Evolutionary conservation across 306 rosid species (phyloP).

Genomic region (Cucurbita pepo): DNA sequence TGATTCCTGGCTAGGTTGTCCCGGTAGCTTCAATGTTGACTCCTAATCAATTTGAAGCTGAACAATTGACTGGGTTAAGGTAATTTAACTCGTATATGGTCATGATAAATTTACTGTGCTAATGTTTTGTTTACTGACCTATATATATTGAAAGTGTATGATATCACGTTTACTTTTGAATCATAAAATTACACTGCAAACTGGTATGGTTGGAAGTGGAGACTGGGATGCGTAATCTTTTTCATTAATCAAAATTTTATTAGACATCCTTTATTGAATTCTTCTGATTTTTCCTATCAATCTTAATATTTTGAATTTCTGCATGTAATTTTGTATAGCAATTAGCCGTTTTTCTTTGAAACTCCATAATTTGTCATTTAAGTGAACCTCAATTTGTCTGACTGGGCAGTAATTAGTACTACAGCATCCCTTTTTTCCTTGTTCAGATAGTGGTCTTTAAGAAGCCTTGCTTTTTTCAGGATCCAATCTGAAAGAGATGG

Average conservation of each 20-base stretch:
- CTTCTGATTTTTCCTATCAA: background rate
- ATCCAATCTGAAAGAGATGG: slow-evolving; percentile 70
- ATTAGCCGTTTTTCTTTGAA: background rate
- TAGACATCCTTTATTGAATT: background rate
- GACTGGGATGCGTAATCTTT: background rate
- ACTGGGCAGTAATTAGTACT: background rate
- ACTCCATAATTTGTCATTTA: background rate
- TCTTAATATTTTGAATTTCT: no score
- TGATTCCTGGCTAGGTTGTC: slow-evolving; percentile 48
- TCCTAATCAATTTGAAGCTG: slow-evolving; percentile 97
- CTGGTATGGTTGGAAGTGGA: background rate
- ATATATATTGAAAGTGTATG: background rate
- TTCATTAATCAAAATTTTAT: background rate
- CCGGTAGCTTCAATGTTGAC: slow-evolving; percentile 95
- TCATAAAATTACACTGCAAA: background rate
- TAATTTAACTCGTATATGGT: slow-evolving; percentile 18
- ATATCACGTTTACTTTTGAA: background rate
- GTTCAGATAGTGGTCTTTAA: background rate
- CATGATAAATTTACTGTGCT: background rate
- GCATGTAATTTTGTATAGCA: background rate
- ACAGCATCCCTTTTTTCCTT: background rate
- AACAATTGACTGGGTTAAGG: slow-evolving; percentile 62
- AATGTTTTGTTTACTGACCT: background rate
- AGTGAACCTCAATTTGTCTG: background rate
- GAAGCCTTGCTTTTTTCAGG: slow-evolving; percentile 24